Base-by-base conservation (phyloP, 2,329 filamentous ascomycete genomes). In the Phialocephala sp. region DNA sequence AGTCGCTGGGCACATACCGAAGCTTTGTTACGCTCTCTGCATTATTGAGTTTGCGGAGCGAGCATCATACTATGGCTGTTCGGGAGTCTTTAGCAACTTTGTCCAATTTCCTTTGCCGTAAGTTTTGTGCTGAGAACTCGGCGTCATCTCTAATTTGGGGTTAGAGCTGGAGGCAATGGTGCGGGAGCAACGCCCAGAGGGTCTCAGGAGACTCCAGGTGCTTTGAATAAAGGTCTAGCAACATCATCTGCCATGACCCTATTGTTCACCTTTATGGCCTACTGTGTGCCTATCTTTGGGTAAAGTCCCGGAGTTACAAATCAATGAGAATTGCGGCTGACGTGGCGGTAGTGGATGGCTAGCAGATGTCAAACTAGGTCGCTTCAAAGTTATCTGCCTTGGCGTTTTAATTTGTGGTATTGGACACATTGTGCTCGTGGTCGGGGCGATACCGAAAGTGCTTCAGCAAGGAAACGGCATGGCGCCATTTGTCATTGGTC, bases 31-130 rank as follows among this genome's bases (percentile, higher is more conserved):
- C 79, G 88, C 88, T 37, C 86, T 93, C 66, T 89, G 89, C 57
- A 87, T 91, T 66, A 85, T 90, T 67, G 90, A 93, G 79, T 80
- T 92, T 65, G 91, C 88, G 79, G 91, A 93, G 79, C 87, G 90
- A 52, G 91, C 91, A 79, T 90, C 88, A 20, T 93, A 91, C 84
- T 92, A 92, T 74, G 91, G 91, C 60, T 88, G 87, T 4, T 84
- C 86, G 55, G 83, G 81, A 0, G 78, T 74, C 6, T 87, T 88
- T 14, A 22, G 18, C 18, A 50, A 50, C 45, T 90, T 84, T 69
- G 83, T 90, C 71, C 84, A 89, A 69, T 83, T 84, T 15, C 83
- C 85, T 2, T 74, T 90, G 4, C 87, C 87, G 47, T 24, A 18
- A 43, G 41, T 43, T n/a, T 18, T 15, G 6, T 43, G 41, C 41